A percentile compares a stretch with the other conserved stretches of the same genome.
These are phyloP conservation scores for Trichaptum fuscoviolaceum DNA, from an alignment of 768 basidiomycete species.

Conservation along the genomic window DNA sequence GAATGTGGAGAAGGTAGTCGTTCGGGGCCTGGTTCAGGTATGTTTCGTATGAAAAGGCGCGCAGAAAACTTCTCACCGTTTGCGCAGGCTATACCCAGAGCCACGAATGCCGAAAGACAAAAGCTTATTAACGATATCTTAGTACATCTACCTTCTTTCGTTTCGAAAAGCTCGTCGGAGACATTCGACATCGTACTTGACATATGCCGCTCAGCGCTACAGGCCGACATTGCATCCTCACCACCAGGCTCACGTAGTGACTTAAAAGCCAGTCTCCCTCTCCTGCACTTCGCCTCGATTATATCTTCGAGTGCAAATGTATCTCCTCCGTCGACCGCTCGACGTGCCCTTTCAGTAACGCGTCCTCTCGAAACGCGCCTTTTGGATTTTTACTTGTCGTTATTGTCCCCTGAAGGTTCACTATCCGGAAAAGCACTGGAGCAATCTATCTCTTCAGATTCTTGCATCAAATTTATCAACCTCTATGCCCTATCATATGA, in stretches of 20 bases:
- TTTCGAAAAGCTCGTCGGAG: constrained; percentile 8
- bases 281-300: neutral
- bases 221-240: neutral
- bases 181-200: neutral
- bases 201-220: constrained; percentile 22
- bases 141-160: constrained; percentile 43
- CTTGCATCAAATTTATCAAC: neutral
- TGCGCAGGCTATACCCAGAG: constrained; percentile 44
- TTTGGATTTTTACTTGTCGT: neutral
- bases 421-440: neutral
- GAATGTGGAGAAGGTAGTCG: constrained; percentile 44
- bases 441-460: neutral
- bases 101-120: constrained; percentile 35
- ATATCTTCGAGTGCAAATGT: neutral
- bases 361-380: neutral
- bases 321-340: neutral
- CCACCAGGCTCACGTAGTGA: constrained; percentile 25
- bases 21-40: constrained; percentile 47
- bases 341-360: neutral
- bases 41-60: constrained; percentile 13
- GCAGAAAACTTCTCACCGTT: constrained; percentile 9
- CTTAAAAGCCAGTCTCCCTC: neutral
- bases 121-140: constrained; percentile 50
- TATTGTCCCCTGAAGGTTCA: neutral
- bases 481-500: neutral